Base-by-base conservation (phyloP, 2,329 filamentous ascomycete species). In the Zelopaecilomyces penicillatus region DNA sequence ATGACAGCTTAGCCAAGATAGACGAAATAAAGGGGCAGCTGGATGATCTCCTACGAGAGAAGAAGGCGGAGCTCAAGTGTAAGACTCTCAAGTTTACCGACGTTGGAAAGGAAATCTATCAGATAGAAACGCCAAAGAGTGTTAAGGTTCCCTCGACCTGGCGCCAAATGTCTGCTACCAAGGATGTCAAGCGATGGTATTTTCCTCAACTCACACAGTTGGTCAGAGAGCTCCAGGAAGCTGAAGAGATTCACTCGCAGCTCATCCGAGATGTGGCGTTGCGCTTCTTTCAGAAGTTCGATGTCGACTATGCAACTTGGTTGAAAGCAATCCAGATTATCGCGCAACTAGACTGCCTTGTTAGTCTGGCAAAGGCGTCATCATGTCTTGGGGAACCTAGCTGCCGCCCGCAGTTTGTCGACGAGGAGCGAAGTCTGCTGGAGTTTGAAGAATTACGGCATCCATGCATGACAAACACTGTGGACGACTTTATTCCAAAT, bases 151-250 rank as follows among this genome's bases (percentile, higher is more conserved):
- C 93, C 0, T 85, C 85, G 52, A 79, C 72, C 55, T 98, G 93
- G 90, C 83, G 89, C 51, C 91, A 97, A 60, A 96, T 97, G 89
- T 97, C 93, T 4, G 85, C 90, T 1, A 97, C 93, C 0, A 80
- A 85, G 50, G 81, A 83, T 45, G 86, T 94, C 58, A 96, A 95
- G 66, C 84, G 93, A 1, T 98, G 91, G 70, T 98, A 97, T 68
- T 95, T 90, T 54, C 76, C 82, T 1, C 85, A 95, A 57, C 75
- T 97, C 10, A 85, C 85, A 10, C 74, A 77, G 29, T 77, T 96
- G 2, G 89, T 98, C 26, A 84, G 91, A 41, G 78, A 88, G 54
- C 74, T 97, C 12, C 93, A 95, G 60, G 93, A 98, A 66, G 87
- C 89, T 2, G 90, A 95, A 60, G 93, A 98, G 63, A 93, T 82